Base-by-base conservation (phyloP, 129 eudicot species). In the Saposhnikovia divaricata region DNA sequence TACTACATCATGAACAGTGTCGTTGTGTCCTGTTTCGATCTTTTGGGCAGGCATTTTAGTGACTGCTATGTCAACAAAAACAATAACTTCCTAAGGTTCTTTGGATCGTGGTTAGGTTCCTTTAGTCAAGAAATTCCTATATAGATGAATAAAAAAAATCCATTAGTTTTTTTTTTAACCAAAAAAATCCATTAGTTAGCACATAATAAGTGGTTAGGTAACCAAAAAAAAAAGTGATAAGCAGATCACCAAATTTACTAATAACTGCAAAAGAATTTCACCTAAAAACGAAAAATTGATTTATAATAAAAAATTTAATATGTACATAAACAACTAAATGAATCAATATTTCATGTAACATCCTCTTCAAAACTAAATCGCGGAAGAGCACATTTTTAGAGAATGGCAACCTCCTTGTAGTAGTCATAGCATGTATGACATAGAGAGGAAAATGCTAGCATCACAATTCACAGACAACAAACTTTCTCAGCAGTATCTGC, bases 11-110 rank as follows among this genome's bases (percentile, higher is more conserved):
- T 87, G 90, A 46, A 87, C 81, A 21, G 79, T 80, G 48, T 87
- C 90, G 5, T 68, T 78, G 83, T 87, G 90, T 47, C 88, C 90
- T 1, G 86, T 82, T 87, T 87, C 90, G 6, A 87, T 85, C 83
- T 87, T 87, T 46, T 87, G 90, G 45, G 86, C 82, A 57, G 90
- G 88, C 90, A 87, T 87, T 31, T 55, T 72, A 72, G 53, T 53
- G 19, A 31, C 78, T 27, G 25, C 31, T 71, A 42, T 6, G 27
- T 69, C 18, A 38, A 27, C 4, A 18, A 59, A 23, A 57, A 71
- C 31, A 70, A 51, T 51, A 51, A 51, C 74, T 72, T 55, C 39
- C 70, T 72, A 19, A 45, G n/a, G n/a, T 46, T 63, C 65, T 46
- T 14, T 14, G 19, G 39, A 19, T 72, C 6, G 47, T 40, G 27